Conservation (phyloP, 2,329 filamentous ascomycete genomes). For the Claviceps sp. region DNA sequence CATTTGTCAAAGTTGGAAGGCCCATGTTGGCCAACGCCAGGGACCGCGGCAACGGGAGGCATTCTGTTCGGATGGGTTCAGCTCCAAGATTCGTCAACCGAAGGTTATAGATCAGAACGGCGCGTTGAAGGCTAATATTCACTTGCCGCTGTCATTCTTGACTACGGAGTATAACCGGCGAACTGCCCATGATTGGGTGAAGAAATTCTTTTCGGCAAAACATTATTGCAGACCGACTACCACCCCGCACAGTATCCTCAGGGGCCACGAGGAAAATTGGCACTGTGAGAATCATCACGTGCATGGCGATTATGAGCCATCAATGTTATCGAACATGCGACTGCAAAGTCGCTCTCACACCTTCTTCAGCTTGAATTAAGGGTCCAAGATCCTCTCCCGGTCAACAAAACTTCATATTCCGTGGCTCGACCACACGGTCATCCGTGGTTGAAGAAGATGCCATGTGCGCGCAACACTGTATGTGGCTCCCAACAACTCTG, state of each 20-base stretch:
- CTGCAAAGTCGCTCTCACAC: background rate
- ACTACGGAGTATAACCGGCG: too few species aligned
- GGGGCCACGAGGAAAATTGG: background rate
- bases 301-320: slow-evolving; percentile 19
- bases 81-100: background rate
- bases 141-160: background rate
- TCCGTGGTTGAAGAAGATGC: background rate
- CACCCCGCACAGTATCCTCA: slow-evolving; percentile 15
- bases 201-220: slow-evolving; percentile 13
- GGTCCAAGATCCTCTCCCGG: background rate
- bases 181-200: slow-evolving; percentile 14
- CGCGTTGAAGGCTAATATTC: background rate
- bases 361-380: background rate
- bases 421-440: background rate
- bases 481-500: slow-evolving; percentile 2
- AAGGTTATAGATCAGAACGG: background rate
- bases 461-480: slow-evolving; percentile 6
- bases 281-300: slow-evolving; percentile 23
- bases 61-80: slow-evolving; percentile 10
- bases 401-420: background rate
- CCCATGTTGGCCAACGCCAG: slow-evolving; percentile 28
- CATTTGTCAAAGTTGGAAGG: slow-evolving; percentile 43
- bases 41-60: slow-evolving; percentile 28
- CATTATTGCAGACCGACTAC: slow-evolving; percentile 11
- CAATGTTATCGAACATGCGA: slow-evolving; percentile 6